Evolutionary conservation across 2,329 filamentous ascomycete species (phyloP), one percentile per base, ranked within the genome.

Genomic region (Biscogniauxia marginata): DNA sequence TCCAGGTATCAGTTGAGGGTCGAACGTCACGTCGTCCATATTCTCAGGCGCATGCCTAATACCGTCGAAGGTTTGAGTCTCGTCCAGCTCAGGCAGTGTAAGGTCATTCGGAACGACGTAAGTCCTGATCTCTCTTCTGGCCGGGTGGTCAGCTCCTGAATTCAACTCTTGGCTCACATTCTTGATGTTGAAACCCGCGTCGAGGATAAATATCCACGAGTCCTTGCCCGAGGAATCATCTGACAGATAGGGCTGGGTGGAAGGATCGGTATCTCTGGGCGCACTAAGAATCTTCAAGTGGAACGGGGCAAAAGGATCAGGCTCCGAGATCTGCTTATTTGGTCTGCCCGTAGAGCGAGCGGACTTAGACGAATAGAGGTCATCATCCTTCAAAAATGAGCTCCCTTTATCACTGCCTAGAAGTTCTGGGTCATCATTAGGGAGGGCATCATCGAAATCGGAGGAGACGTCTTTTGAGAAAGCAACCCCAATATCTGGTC

Each of bases 131-230:
- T 49, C 21, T 22, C 46, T 49, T 22, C 46, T 22, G n/a, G 23
- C n/a, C 7, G 20, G 46, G 18, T 49, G 46, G 7, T 21, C n/a
- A 8, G n/a, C 23, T 9, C 22, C 46, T 7, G 46, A 49, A 49
- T 49, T 49, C 21, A 49, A 16, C 16, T 49, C 46, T 5, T 49
- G 46, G 3, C 11, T 7, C 6, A 49, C 7, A 25, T 23, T 25
- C 7, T 49, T 11, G 46, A 49, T 25, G 13, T 49, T 49, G 46
- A 49, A 49, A 18, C 46, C 46, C 13, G 20, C 20, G 22, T 49
- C 46, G 18, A 49, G 46, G 13, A 49, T 49, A 16, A 49, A 49
- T 20, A 49, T 49, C 46, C 46, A 49, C 8, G 46, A 49, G 9
- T n/a, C 46, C 23, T 49, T 49, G 3, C 46, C 46, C 20, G 20